A percentile compares a stretch with the other conserved stretches of the same genome.
phyloP scores from a whole-genome alignment of 352 stramenopile species.

The Stramenopiles sp. region DNA sequence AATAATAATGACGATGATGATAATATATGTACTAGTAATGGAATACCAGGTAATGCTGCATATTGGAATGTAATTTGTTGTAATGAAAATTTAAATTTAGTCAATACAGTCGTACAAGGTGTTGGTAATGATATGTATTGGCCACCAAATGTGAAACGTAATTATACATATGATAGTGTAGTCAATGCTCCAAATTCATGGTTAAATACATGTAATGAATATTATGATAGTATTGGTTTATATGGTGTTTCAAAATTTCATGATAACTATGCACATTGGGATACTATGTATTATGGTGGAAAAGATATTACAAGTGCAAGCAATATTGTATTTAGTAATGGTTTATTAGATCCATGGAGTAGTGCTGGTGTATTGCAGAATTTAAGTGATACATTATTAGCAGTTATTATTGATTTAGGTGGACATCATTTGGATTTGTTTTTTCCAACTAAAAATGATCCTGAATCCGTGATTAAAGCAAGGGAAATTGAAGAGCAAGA shows the following conservation, averaged over 20 bases:
- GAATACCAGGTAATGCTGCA: conserved; percentile 16
- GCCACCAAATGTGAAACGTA: conserved; percentile 20
- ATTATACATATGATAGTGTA: conserved; percentile 14
- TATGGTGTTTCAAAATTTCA: too few relatives aligned
- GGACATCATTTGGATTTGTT: conserved; percentile 75
- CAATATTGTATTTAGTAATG: conserved; percentile 88
- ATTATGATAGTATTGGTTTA: neutral
- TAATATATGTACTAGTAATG: conserved; percentile 13
- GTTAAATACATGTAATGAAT: conserved; percentile 8
- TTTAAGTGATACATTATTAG: neutral
- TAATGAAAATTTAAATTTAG: conserved; percentile 32
- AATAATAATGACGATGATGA: neutral
- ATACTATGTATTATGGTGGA: conserved; percentile 26
- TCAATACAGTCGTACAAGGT: conserved; percentile 22
- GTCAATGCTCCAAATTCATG: conserved; percentile 24
- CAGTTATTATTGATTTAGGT: conserved; percentile 41
- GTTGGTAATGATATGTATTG: conserved; percentile 29
- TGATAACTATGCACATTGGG: neutral
- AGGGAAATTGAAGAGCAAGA: conserved; percentile 45
- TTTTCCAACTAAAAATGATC: conserved; percentile 63
- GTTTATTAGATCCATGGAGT: conserved; percentile 72
- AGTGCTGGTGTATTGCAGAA: conserved; percentile 41
- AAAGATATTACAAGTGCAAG: conserved; percentile 34
- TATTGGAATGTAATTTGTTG: conserved; percentile 27
- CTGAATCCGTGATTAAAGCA: conserved; percentile 39